Evolutionary conservation across 495 filamentous ascomycete genomes (phyloP), one percentile per base, ranked within the genome.

Genomic region (Achaetomiella virescens): DNA sequence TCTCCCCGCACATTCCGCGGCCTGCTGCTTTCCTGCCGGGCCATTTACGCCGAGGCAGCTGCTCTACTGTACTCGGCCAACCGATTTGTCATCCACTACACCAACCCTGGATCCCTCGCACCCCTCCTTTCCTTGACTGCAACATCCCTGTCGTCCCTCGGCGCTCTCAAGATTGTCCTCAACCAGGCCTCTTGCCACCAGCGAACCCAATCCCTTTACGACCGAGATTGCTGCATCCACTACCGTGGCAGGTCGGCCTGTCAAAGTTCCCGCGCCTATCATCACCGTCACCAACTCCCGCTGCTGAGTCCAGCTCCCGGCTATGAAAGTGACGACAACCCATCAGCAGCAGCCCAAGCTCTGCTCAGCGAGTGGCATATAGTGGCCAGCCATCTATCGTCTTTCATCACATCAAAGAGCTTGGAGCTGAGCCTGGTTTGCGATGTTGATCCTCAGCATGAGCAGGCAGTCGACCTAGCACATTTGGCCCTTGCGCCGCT

Each of bases 21-120:
- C 43, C 21, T 54, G 22, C 25, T 59, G 42, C 57, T 59, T 11
- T 54, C 57, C 7, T 59, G 57, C 50, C 56, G 43, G 21, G 35
- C 15, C 42, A 20, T 58, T 10, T 27, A 58, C 18, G 42, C 21
- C 42, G 56, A 58, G 37, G 33, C 56, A 24, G 48, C 29, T 27
- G 49, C 41, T 11, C 35, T 58, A 12, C 49, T 58, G 12, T 58
- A 58, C 35, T 58, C 56, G 12, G 33, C 56, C 35, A 58, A 58
- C 43, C 48, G 25, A 17, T 58, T 58, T 15, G 49, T 53, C 27
- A 22, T 58, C n/a, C 18, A 18, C 40, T 58, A 58, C 43, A 18
- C 35, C n/a, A 36, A 42, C 36, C 48, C 20, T 11, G 43, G 56
- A 15, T 58, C 56, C 31, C 42, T 53, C 25, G 21, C 14, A 11